These are phyloP conservation scores for Mucor plumbeus DNA, from an alignment of 371 early-diverging fungal genomes.

Conservation along the genomic window DNA sequence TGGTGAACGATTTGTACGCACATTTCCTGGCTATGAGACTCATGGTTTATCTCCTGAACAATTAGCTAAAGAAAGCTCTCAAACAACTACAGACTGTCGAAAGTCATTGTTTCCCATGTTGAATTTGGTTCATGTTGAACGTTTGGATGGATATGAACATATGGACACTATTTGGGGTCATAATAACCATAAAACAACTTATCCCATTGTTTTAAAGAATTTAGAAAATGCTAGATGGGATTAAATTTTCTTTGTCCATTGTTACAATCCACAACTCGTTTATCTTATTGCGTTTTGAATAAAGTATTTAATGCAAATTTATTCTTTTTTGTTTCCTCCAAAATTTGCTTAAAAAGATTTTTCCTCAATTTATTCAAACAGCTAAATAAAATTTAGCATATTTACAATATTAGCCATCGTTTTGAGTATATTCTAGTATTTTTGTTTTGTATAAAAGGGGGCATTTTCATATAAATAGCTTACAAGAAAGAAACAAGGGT, in stretches of 20 bases:
- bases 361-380: no score
- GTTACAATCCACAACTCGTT: neutral
- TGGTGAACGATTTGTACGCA: slow-evolving; percentile 47
- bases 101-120: slow-evolving; percentile 35
- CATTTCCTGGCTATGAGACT: slow-evolving; percentile 40
- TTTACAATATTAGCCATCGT: no score
- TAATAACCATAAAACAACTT: slow-evolving; percentile 43
- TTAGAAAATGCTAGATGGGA: slow-evolving; percentile 30
- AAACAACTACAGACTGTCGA: neutral
- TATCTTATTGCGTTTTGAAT: neutral
- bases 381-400: no score
- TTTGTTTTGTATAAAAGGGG: no score
- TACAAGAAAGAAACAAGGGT: no score
- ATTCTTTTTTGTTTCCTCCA: no score
- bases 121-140: slow-evolving; percentile 52
- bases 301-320: neutral
- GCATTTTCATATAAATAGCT: no score
- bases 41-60: slow-evolving; percentile 24
- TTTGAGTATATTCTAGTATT: no score
- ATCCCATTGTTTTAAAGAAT: slow-evolving; percentile 35
- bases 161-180: slow-evolving; percentile 65
- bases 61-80: slow-evolving; percentile 20
- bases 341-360: no score
- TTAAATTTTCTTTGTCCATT: neutral
- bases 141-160: slow-evolving; percentile 61